Evolutionary conservation across 1,284 basidiomycete species (phyloP), one percentile per base, ranked within the genome.

Genomic region (Trichosporon sp.): DNA sequence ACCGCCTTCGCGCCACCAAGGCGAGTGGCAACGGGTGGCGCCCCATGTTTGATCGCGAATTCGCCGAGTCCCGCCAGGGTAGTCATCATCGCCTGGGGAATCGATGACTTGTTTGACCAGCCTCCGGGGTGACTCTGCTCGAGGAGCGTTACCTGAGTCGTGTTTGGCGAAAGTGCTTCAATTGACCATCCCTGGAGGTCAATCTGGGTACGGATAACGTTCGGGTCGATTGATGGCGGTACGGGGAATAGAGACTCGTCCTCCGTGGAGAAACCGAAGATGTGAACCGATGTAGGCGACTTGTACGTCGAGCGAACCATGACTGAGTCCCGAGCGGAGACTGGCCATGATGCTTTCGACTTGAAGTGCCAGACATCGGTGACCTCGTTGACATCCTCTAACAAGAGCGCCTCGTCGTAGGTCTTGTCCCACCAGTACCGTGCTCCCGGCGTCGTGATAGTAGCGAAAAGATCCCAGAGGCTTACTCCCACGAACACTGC

Each of bases 91-190:
- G 93, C 91, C 46, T 91, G 90, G 0, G 95, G 95, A 48, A 96
- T 95, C 16, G 92, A 92, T 0, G 92, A 90, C 84, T 98, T 99
- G 84, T 94, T 94, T 5, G 94, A 91, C 96, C 96, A 98, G 66
- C 96, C 95, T 80, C 97, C 94, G 1, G 95, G 95, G 83, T 98
- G 96, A 12, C 93, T 95, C 84, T 99, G 97, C 80, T 99, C 97
- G 2, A 99, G 89, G 1, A 99, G 86, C 0, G 96, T 98, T 69
- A 98, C 89, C 43, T 94, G 90, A 0, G 96, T 97, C 0, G 97
- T 99, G 0, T 91, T 98, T 0, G 96, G 97, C 1, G 94, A 98
- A 2, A 99, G 87, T 0, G 93, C 90, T 83, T 99, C 96, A 75
- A 99, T 94, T 0, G 95, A 93, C 93, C 95, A 98, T 61, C 96